Evolutionary conservation across 2,329 filamentous ascomycete species (phyloP).

Genomic region (Aureobasidium sp.): DNA sequence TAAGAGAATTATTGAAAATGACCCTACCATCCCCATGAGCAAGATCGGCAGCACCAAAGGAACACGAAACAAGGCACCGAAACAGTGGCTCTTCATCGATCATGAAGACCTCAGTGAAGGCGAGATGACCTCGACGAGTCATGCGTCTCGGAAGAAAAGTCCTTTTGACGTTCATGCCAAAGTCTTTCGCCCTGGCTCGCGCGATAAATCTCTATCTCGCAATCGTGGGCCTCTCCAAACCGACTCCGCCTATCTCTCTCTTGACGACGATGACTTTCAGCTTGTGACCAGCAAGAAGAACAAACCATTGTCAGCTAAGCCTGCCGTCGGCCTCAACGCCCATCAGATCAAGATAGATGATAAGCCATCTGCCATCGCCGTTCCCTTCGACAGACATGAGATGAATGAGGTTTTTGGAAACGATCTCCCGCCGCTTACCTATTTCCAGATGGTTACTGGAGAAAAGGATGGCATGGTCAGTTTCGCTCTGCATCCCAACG

Average conservation of each 20-base stretch:
- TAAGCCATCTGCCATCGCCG: slow-evolving; percentile 28
- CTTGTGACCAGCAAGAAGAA: slow-evolving; percentile 25
- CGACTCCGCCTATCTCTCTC: not conserved
- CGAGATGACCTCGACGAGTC: slow-evolving; percentile 18
- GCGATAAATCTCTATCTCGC: slow-evolving; percentile 15
- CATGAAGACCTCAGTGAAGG: slow-evolving; percentile 20
- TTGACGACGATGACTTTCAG: slow-evolving; percentile 25
- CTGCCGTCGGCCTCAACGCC: slow-evolving; percentile 19
- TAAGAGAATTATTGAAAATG: slow-evolving; percentile 27
- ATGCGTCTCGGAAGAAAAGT: not conserved
- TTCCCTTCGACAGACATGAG: slow-evolving; percentile 26
- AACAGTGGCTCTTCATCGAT: slow-evolving; percentile 26
- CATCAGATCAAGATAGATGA: slow-evolving; percentile 25
- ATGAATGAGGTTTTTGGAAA: slow-evolving; percentile 36
- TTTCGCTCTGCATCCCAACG: slow-evolving; percentile 42
- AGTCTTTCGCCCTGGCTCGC: slow-evolving; percentile 25
- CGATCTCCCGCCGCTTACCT: slow-evolving; percentile 35
- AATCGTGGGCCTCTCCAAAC: not conserved
- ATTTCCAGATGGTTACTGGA: slow-evolving; percentile 29
- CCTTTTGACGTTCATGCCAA: slow-evolving; percentile 27
- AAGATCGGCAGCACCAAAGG: not conserved
- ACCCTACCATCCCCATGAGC: slow-evolving; percentile 22
- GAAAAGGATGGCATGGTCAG: slow-evolving; percentile 36
- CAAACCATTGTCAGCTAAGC: slow-evolving; percentile 16
- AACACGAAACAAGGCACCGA: slow-evolving; percentile 21